Percentiles rank a stretch among this genome's conserved stretches.
phyloP scores from a whole-genome alignment of 2,329 filamentous ascomycete genomes.

The Cladobotryum mycophilum region DNA sequence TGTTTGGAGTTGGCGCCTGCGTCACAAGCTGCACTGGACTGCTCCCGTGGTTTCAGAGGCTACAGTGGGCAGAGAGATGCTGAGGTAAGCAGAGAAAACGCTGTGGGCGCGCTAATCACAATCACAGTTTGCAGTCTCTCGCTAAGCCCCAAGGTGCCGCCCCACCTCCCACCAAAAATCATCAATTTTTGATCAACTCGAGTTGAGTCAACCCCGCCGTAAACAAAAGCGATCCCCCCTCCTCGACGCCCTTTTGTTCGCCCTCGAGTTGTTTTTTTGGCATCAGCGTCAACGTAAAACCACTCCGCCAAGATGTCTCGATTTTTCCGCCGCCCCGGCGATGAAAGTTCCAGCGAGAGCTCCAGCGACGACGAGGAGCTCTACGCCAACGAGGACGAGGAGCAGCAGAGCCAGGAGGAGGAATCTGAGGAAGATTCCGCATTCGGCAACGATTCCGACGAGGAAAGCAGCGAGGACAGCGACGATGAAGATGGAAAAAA shows the following conservation, averaged over 20 bases:
- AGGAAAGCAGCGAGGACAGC: constrained; percentile 48
- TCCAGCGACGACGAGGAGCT: constrained; percentile 96
- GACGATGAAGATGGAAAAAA: constrained; percentile 60
- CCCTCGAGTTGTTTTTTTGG: constrained; percentile 13
- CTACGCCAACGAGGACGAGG: constrained; percentile 54
- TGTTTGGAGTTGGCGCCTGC: too few relatives aligned
- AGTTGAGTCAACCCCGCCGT: constrained; percentile 32
- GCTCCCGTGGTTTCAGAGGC: not conserved
- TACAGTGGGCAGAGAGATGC: constrained; percentile 5
- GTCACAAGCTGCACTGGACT: not conserved
- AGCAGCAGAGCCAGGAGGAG: constrained; percentile 30
- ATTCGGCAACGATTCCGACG: constrained; percentile 35
- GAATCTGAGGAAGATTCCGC: constrained; percentile 36
- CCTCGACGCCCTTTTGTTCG: constrained; percentile 1
- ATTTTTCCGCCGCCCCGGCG: constrained; percentile 89
- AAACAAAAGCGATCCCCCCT: constrained; percentile 14
- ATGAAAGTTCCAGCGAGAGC: constrained; percentile 91
- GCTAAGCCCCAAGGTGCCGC: constrained; percentile 34
- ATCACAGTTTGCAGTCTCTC: constrained; percentile 14
- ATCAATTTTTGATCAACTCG: constrained; percentile 23
- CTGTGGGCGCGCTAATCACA: constrained; percentile 6
- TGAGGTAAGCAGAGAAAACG: constrained; percentile 14
- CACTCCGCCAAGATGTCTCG: constrained; percentile 68
- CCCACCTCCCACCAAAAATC: constrained; percentile 40
- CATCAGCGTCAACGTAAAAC: constrained; percentile 11